These are phyloP conservation scores for Yarrowia bubula DNA, from an alignment of 805 yeast species.

Conservation along the genomic window DNA sequence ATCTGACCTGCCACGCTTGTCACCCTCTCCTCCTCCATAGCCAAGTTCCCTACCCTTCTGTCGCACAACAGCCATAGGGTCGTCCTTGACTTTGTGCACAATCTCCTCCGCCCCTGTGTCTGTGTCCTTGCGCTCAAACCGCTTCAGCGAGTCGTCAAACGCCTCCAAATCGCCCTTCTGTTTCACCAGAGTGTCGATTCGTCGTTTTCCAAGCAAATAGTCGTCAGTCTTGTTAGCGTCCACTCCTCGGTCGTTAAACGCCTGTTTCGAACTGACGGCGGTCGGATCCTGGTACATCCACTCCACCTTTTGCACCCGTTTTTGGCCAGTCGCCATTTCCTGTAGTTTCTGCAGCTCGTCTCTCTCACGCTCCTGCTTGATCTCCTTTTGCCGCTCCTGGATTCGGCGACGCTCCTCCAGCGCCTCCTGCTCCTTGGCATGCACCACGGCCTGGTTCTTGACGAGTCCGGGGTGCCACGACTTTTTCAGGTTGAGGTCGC, in stretches of 20 bases:
- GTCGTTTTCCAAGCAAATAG: slow-evolving; percentile 52
- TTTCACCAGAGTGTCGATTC: slow-evolving; percentile 39
- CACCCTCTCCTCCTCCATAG: background rate
- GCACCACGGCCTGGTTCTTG: slow-evolving; percentile 80
- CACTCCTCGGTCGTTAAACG: slow-evolving; percentile 30
- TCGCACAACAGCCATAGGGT: slow-evolving; percentile 10
- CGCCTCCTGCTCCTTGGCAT: slow-evolving; percentile 77
- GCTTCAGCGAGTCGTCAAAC: slow-evolving; percentile 21
- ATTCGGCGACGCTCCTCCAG: slow-evolving; percentile 66
- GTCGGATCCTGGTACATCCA: slow-evolving; percentile 81
- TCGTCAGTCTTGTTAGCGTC: slow-evolving; percentile 38
- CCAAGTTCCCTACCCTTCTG: background rate
- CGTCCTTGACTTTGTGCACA: slow-evolving; percentile 11
- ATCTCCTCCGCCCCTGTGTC: background rate
- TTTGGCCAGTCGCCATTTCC: slow-evolving; percentile 42
- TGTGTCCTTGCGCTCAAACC: slow-evolving; percentile 19
- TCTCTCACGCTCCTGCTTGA: slow-evolving; percentile 58
- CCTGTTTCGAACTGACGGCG: slow-evolving; percentile 32
- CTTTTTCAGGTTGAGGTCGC: slow-evolving; percentile 84
- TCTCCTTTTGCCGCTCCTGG: slow-evolving; percentile 61
- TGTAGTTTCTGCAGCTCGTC: slow-evolving; percentile 53
- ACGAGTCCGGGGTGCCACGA: slow-evolving; percentile 94
- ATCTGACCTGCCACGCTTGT: background rate
- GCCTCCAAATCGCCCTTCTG: slow-evolving; percentile 17
- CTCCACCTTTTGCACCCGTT: slow-evolving; percentile 51